Base-by-base conservation (phyloP, 1,139 yeast genomes). In the Saccharomycopsis phalli region DNA sequence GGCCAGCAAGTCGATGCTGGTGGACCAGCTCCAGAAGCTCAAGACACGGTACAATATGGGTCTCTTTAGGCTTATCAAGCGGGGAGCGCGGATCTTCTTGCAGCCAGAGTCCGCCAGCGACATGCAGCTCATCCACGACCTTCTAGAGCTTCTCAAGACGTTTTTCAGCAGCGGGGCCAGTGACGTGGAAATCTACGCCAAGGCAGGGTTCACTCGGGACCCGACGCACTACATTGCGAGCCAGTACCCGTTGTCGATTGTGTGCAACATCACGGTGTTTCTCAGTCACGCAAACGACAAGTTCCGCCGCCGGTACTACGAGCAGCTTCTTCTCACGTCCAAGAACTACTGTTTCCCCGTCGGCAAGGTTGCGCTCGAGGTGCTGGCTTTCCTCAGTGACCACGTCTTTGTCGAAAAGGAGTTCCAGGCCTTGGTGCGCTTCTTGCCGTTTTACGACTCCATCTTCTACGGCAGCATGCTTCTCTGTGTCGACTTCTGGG, bases 401-500 rank as follows among this genome's bases (percentile, higher is more conserved):
- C 41, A 41, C 4, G 30, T 41, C 6, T 39, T 40, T 20, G 29
- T 25, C 14, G 22, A 7, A 4, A 16, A 23, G 4, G 31, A n/a
- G 25, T 42, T 36, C 16, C 13, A 14, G 6, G 36, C 36, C 22
- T 13, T 32, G 18, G 30, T 22, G 21, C 5, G 22, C 8, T 41
- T 27, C 16, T 25, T 33, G 4, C 29, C 21, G 11, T 29, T 21
- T 18, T 39, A 33, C 28, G 41, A 41, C 29, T 11, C n/a, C 4
- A 13, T 42, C 19, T 39, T 41, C 19, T n/a, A 19, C 14, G 16
- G 23, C 8, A 31, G 20, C 6, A 40, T 42, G 40, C n/a, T 33
- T 22, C n/a, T 11, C 14, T 14, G 35, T 19, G 31, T 42, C 11
- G 44, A 42, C 8, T 40, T 28, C 27, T 42, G 46, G 46, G 35